A percentile compares a stretch with the other conserved stretches of the same genome.
Evolutionary conservation across 805 yeast species (phyloP).

Genomic region (Saccharomycopsis sp.): DNA sequence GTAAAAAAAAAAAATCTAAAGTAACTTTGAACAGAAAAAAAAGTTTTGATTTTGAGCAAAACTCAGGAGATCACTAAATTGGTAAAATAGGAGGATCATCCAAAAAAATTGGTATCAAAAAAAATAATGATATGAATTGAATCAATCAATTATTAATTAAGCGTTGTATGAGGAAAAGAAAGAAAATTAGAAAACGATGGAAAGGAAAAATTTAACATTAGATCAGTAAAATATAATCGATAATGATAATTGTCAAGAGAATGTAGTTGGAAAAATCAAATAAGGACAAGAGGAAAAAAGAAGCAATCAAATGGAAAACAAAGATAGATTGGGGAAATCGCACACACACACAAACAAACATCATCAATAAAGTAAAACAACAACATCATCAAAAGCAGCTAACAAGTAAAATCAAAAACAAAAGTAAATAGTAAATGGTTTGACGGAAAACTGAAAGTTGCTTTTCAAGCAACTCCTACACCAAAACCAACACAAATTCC

Average conservation of each 20-base stretch:
- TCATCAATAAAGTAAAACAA: not conserved
- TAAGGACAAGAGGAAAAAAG: not conserved
- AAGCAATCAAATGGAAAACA: not conserved
- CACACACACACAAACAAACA: not conserved
- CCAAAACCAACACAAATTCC: slow-evolving; percentile 38
- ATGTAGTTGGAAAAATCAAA: not conserved
- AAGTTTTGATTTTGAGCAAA: too few relatives aligned
- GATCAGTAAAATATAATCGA: not conserved
- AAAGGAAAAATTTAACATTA: not conserved
- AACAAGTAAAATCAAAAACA: not conserved
- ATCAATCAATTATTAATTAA: too few relatives aligned
- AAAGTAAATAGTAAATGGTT: slow-evolving; percentile 2
- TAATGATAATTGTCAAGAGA: too few relatives aligned
- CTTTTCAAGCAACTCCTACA: slow-evolving; percentile 26
- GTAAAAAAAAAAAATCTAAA: not conserved
- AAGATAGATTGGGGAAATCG: not conserved
- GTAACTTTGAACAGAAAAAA: too few relatives aligned
- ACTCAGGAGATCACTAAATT: too few relatives aligned
- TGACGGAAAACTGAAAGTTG: not conserved
- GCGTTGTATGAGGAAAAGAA: too few relatives aligned
- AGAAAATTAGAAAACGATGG: not conserved
- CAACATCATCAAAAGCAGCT: not conserved
- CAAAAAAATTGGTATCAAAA: not conserved
- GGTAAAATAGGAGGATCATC: too few relatives aligned
- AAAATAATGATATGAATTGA: too few relatives aligned